These are phyloP conservation scores for Ophiostoma quercus DNA, from an alignment of 2,329 filamentous ascomycete species.

Conservation along the genomic window DNA sequence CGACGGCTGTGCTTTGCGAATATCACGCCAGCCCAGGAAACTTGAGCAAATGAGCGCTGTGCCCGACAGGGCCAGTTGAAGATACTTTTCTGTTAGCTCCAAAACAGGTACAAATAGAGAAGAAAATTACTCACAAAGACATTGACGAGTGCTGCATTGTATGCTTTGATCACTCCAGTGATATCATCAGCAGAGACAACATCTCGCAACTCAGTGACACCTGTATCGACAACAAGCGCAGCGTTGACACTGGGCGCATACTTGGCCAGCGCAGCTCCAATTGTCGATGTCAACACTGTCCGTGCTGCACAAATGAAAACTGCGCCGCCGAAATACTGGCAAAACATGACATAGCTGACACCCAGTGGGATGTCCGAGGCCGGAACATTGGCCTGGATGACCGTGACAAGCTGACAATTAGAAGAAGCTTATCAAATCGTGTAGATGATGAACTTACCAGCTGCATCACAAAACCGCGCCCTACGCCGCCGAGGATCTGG, in stretches of 20 bases:
- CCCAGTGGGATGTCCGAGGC: not conserved
- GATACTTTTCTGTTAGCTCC: not conserved
- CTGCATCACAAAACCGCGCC: not conserved
- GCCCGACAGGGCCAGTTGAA: not conserved
- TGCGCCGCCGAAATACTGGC: not conserved
- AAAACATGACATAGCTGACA: conserved; percentile 4
- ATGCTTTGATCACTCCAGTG: not conserved
- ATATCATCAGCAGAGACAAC: not conserved
- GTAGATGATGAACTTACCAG: not conserved
- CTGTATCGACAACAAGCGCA: not conserved
- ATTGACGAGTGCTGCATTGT: not conserved
- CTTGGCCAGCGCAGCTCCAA: not conserved
- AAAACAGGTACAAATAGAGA: not conserved
- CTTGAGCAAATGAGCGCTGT: not conserved
- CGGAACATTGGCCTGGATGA: not conserved
- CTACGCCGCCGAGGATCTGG: not conserved
- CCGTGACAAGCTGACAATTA: not conserved
- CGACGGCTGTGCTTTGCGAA: not conserved
- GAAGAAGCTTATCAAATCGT: not conserved
- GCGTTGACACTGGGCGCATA: not conserved
- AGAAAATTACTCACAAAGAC: not conserved
- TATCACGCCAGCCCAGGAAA: not conserved
- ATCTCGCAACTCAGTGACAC: not conserved
- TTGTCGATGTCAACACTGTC: not conserved
- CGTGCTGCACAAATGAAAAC: not conserved